A percentile compares a stretch with the other conserved stretches of the same genome.
phyloP scores from a whole-genome alignment of 2,329 filamentous ascomycete genomes.

The Venturia carpophila region DNA sequence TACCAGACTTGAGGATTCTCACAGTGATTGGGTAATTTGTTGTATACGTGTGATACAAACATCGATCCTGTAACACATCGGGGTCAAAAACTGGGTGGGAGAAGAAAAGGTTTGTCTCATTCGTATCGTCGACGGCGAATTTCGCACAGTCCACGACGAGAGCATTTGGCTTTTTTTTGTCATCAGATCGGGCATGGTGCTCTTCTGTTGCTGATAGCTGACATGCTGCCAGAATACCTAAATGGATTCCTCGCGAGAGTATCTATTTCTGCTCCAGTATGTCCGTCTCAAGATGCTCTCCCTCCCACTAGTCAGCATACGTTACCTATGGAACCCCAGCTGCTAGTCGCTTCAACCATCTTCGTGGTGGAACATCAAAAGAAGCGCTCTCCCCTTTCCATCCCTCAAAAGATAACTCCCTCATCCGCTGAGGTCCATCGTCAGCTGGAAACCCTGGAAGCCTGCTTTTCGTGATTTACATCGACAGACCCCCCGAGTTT shows the following conservation, averaged over 20 bases:
- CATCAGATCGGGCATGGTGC: no score
- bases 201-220: no score
- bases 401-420: neutral
- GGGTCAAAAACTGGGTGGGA: neutral
- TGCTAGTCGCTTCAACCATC: neutral
- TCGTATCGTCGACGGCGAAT: no score
- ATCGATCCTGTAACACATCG: no score
- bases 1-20: no score
- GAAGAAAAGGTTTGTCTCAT: no score
- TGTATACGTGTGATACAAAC: no score
- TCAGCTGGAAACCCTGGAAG: neutral
- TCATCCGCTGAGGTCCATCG: neutral
- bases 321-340: neutral
- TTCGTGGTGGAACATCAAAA: neutral
- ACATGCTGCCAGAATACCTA: no score
- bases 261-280: no score
- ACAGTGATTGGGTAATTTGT: no score
- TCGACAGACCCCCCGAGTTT: neutral
- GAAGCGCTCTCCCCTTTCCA: neutral
- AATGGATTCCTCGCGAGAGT: no score
- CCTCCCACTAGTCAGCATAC: neutral
- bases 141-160: neutral
- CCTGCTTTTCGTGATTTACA: neutral
- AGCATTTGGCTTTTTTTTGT: neutral
- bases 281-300: no score